A percentile compares a stretch with the other conserved stretches of the same genome.
Evolutionary conservation across 805 yeast species (phyloP).

Genomic region (Ogataea philodendri): DNA sequence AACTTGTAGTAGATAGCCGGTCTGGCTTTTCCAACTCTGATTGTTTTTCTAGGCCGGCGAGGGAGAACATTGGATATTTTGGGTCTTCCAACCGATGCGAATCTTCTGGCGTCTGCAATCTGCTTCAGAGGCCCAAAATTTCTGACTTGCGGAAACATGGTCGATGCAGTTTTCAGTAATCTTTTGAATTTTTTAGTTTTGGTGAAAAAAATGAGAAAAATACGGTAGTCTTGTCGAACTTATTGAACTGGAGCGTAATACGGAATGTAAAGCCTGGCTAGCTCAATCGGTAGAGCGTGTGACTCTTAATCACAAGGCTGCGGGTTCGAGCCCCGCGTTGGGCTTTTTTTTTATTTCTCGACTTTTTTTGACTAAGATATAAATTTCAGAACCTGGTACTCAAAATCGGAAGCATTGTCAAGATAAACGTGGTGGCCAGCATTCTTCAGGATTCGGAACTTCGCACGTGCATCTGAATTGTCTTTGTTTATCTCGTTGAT

Average conservation of each 20-base stretch:
- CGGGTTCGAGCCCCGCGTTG: conserved; percentile 30
- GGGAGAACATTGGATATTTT: conserved; percentile 32
- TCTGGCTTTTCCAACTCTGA: conserved; percentile 79
- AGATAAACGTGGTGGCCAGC: conserved; percentile 58
- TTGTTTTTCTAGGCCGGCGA: conserved; percentile 63
- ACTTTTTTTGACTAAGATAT: conserved; percentile 10
- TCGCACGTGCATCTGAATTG: conserved; percentile 21
- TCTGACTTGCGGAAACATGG: background rate
- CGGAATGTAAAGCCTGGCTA: conserved; percentile 20
- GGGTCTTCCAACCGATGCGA: conserved; percentile 30
- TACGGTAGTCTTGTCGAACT: no score
- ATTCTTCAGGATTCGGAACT: conserved; percentile 38
- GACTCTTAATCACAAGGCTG: conserved; percentile 30
- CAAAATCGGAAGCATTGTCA: conserved; percentile 43
- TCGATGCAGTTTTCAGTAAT: background rate
- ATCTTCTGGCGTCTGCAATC: conserved; percentile 17
- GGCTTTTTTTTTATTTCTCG: conserved; percentile 16
- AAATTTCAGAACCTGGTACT: conserved; percentile 28
- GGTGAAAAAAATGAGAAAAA: no score
- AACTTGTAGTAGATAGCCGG: conserved; percentile 93
- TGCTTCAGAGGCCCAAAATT: background rate
- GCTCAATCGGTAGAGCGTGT: conserved; percentile 31
- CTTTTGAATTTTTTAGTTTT: conserved; percentile 5
- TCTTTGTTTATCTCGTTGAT: conserved; percentile 27
- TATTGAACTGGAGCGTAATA: background rate